Conservation (phyloP, 352 stramenopile species). For the Phytophthora cactorum region DNA sequence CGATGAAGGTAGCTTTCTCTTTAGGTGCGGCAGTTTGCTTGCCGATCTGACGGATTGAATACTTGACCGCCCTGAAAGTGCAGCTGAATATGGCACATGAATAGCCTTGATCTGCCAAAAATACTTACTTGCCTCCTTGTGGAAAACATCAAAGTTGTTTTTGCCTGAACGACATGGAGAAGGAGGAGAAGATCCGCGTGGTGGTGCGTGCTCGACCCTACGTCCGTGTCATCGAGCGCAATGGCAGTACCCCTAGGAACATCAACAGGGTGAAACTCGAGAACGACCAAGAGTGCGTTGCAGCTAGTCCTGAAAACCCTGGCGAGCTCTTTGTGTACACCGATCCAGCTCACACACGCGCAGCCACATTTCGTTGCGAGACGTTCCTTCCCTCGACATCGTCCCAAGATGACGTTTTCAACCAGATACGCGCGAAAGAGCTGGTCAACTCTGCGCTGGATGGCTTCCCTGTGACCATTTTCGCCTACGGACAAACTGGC, state of each 20-base stretch:
- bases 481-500: conserved; percentile 78
- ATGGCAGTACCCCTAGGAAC: conserved; percentile 1
- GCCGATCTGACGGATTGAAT: not conserved
- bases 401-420: conserved; percentile 64
- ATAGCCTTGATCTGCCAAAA: conserved; percentile 3
- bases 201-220: conserved; percentile 66
- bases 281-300: conserved; percentile 37
- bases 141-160: not conserved
- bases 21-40: not conserved
- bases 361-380: conserved; percentile 72
- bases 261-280: conserved; percentile 6
- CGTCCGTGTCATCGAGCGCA: not conserved
- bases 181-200: conserved; percentile 74
- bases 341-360: conserved; percentile 35
- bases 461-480: conserved; percentile 76
- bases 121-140: not conserved
- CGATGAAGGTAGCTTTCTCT: too few relatives aligned
- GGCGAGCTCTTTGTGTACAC: conserved; percentile 54
- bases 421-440: conserved; percentile 45
- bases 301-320: conserved; percentile 41
- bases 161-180: conserved; percentile 37
- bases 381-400: conserved; percentile 49
- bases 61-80: not conserved
- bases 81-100: not conserved
- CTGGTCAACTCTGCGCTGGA: conserved; percentile 62